phyloP scores from a whole-genome alignment of 106 monocot species.

The Allium fistulosum region DNA sequence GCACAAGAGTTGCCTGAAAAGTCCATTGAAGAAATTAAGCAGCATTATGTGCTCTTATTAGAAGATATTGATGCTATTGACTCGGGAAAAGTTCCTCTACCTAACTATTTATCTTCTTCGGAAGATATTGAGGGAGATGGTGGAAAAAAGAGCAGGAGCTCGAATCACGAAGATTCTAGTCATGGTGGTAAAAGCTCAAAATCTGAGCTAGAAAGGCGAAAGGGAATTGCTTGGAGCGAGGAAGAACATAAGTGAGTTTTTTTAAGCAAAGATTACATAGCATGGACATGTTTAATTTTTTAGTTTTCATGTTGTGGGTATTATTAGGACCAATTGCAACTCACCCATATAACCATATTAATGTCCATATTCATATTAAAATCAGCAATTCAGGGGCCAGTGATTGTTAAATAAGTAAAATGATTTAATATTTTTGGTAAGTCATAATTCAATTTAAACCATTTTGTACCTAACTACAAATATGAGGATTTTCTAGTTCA shows the following conservation, averaged over 20 bases:
- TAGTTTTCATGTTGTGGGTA: too few relatives aligned
- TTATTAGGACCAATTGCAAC: too few relatives aligned
- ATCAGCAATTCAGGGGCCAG: too few relatives aligned
- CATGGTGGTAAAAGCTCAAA: slow-evolving; percentile 50
- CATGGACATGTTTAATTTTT: too few relatives aligned
- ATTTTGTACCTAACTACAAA: too few relatives aligned
- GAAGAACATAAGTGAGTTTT: slow-evolving; percentile 85
- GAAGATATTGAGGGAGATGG: slow-evolving; percentile 16
- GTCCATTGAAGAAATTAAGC: slow-evolving; percentile 53
- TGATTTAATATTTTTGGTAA: too few relatives aligned
- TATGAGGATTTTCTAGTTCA: too few relatives aligned
- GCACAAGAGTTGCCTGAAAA: slow-evolving; percentile 53
- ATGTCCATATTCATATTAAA: too few relatives aligned
- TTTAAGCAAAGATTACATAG: neutral
- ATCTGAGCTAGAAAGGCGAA: slow-evolving; percentile 74
- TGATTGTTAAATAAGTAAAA: too few relatives aligned
- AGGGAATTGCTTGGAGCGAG: slow-evolving; percentile 94
- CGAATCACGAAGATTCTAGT: slow-evolving; percentile 14
- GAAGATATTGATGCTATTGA: slow-evolving; percentile 75
- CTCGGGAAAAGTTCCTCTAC: slow-evolving; percentile 62
- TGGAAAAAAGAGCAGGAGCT: slow-evolving; percentile 21
- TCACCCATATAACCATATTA: too few relatives aligned
- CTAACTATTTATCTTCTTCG: slow-evolving; percentile 39
- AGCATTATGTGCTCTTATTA: slow-evolving; percentile 60
- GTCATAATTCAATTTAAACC: too few relatives aligned